Conservation (phyloP, 2,329 filamentous ascomycete species). For the Aspergillus carbonarius region DNA sequence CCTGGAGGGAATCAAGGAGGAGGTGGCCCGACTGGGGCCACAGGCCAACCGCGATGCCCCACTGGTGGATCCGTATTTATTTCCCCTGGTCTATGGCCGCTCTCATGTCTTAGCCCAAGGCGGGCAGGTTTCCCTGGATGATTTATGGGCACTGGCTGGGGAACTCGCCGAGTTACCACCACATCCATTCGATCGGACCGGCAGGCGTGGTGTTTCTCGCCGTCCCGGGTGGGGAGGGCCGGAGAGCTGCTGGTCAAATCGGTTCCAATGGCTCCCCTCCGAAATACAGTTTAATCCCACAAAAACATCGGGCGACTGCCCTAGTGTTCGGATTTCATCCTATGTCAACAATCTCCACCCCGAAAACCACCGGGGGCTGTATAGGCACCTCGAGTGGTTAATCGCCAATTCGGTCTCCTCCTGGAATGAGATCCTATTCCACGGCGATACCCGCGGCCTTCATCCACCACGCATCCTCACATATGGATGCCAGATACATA, state of each 20-base stretch:
- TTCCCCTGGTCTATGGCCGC: background rate
- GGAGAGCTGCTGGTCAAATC: conserved; percentile 12
- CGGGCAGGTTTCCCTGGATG: background rate
- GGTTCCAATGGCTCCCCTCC: conserved; percentile 14
- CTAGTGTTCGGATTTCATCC: background rate
- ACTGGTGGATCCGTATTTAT: background rate
- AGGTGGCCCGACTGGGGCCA: background rate
- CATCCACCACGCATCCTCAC: conserved; percentile 8
- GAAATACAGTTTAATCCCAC: conserved; percentile 3
- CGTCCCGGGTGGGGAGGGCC: too few species aligned
- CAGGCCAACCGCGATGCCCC: background rate
- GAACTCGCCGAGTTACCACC: background rate
- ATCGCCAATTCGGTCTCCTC: conserved; percentile 2
- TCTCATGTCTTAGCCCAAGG: background rate
- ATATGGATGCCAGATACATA: conserved; percentile 3
- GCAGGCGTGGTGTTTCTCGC: background rate
- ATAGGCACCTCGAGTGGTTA: background rate
- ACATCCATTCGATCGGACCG: background rate
- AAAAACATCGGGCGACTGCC: background rate
- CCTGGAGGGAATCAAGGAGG: background rate
- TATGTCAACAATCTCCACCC: background rate
- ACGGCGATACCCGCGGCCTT: background rate
- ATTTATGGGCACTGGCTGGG: background rate
- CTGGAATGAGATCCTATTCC: conserved; percentile 10
- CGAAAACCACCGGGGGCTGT: background rate